phyloP scores from a whole-genome alignment of 2,329 filamentous ascomycete species.

The Hypoxylon sp. region DNA sequence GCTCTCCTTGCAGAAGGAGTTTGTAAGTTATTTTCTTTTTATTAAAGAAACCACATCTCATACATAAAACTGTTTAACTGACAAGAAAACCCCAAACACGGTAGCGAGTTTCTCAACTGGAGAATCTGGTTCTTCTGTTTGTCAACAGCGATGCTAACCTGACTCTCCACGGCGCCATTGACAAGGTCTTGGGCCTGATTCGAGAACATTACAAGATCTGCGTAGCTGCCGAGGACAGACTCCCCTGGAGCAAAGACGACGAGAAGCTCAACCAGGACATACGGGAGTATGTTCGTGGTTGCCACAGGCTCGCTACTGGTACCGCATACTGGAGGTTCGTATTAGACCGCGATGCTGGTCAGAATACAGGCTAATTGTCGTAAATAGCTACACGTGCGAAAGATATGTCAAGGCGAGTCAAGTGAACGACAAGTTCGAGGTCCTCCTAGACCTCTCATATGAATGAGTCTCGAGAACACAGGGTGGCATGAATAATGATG shows the following conservation, averaged over 20 bases:
- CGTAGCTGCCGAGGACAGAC: conserved; percentile 39
- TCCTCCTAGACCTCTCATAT: conserved; percentile 40
- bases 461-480: conserved; percentile 3
- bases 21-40: conserved; percentile 34
- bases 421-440: conserved; percentile 38
- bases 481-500: neutral
- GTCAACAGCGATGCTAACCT: conserved; percentile 40
- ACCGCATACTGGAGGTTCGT: conserved; percentile 43
- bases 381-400: conserved; percentile 40
- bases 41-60: neutral
- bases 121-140: conserved; percentile 42
- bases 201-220: conserved; percentile 42
- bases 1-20: conserved; percentile 44
- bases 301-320: conserved; percentile 41
- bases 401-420: conserved; percentile 41
- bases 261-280: conserved; percentile 41
- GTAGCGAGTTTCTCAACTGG: conserved; percentile 42
- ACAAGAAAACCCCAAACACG: neutral
- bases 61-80: neutral
- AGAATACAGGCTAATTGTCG: conserved; percentile 5
- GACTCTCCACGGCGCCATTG: conserved; percentile 34
- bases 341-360: neutral
- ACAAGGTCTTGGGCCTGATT: conserved; percentile 40
- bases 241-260: conserved; percentile 43
- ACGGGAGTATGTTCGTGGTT: conserved; percentile 40